Evolutionary conservation across 2,329 filamentous ascomycete species (phyloP), one percentile per base, ranked within the genome.

Genomic region (Sporothrix curviconia): DNA sequence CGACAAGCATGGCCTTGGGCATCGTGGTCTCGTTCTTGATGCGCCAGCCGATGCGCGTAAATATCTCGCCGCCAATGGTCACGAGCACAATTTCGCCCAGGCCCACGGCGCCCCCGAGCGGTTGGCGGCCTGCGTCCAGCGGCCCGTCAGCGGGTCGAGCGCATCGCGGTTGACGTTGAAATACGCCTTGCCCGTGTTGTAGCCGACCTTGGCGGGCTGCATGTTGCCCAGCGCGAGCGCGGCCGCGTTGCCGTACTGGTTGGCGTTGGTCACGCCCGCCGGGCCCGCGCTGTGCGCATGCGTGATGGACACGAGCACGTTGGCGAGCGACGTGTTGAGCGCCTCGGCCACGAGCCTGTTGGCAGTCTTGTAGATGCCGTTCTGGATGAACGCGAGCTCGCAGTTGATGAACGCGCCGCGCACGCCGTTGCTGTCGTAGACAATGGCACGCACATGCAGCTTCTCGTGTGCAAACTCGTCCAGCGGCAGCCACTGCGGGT

Each of bases 21-120:
- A 47, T 47, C 42, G 43, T 15, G 24, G 43, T 47, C 25, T 47
- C 43, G 43, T 47, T 32, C 43, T 47, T 47, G 43, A 47, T 47
- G 43, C 43, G 43, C 43, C 43, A 47, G 43, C 43, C 43, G 25
- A 47, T 47, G 24, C 43, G 43, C 24, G 43, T 47, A 32, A 47
- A 47, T 7, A 47, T 47, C 43, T 47, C 43, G 43, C 43, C 43
- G 24, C 43, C 43, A 15, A 47, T 14, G 5, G 43, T 32, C 9
- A 47, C 43, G 14, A 47, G 25, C 2, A 47, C 25, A 17, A 47
- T 15, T 5, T 47, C 43, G 43, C 43, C 43, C 22, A 47, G 25
- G 4, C 43, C 43, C 4, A 47, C 43, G 3, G 43, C 43, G 15
- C 43, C 43, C 43, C 43, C 25, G 43, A 47, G 24, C 17, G 3